Evolutionary conservation across 768 basidiomycete species (phyloP), one percentile per base, ranked within the genome.

Genomic region (Daedaleopsis nitida): DNA sequence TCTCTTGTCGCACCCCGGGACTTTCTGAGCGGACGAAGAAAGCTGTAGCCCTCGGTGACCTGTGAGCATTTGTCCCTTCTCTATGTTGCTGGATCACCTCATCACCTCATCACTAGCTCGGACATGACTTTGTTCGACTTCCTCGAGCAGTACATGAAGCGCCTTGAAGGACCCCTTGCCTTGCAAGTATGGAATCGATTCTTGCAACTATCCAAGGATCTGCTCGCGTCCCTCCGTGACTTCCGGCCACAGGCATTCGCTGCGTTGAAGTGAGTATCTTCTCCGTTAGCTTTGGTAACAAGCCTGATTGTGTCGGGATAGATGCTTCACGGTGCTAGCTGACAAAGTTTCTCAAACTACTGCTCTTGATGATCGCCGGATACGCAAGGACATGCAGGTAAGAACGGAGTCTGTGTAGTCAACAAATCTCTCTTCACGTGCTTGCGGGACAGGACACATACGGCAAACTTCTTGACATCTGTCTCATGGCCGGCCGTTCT

Each of bases 121-220:
- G 92, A 94, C 61, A 74, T 76, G 4, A 80, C 81, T 16, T 69
- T 94, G n/a, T 94, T 93, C 79, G 84, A 81, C 34, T 98, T 98
- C 72, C 77, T 98, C 49, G 94, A 98, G 69, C 86, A 86, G 57
- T 98, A 98, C 70, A 72, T 98, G 32, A 76, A 76, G 17, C 84
- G 88, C 11, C 74, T 98, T 44, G 97, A 98, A 73, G 93, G 94
- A 0, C 93, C 97, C 0, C 77, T 97, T 38, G 96, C 93, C 3
- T 80, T 95, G 12, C 97, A 98, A 75, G 91, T 98, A 19, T 98
- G 96, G 96, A 74, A 77, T 45, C 83, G 92, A 19, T 88, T 88
- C 68, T 77, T 92, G 63, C 84, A 87, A 52, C 77, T 98, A 45
- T 84, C 87, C 8, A 92, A 89, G 69, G 96, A 98, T 23, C 72